These are phyloP conservation scores for Penicillium taxi DNA, from an alignment of 495 filamentous ascomycete genomes.

Conservation along the genomic window DNA sequence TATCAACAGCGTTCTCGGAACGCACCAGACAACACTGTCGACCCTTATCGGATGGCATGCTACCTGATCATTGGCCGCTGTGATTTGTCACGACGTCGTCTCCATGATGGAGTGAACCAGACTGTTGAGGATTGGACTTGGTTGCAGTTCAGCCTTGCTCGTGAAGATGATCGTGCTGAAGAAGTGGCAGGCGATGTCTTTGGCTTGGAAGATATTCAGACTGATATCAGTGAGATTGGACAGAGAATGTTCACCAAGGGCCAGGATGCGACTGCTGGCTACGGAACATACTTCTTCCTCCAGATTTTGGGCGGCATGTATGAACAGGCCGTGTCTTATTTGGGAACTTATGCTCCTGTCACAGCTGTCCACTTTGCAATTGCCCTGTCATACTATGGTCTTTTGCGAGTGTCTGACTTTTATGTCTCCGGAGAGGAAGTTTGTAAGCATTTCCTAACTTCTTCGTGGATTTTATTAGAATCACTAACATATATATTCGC, in stretches of 20 bases:
- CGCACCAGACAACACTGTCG: constrained; percentile 76
- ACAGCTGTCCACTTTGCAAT: constrained; percentile 94
- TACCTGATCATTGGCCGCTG: constrained; percentile 97
- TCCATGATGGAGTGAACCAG: constrained; percentile 72
- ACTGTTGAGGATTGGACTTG: constrained; percentile 94
- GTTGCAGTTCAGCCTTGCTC: constrained; percentile 86
- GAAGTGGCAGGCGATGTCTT: constrained; percentile 85
- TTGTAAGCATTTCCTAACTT: constrained; percentile 37
- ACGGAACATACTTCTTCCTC: constrained; percentile 86
- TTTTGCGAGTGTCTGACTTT: constrained; percentile 75
- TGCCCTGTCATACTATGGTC: constrained; percentile 80
- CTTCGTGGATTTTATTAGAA: constrained; percentile 1
- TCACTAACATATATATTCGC: constrained; percentile 22
- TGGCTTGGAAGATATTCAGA: constrained; percentile 76
- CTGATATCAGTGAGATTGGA: constrained; percentile 79
- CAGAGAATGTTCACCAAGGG: constrained; percentile 76
- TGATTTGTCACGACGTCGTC: constrained; percentile 69
- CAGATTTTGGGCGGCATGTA: constrained; percentile 90
- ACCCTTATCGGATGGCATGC: constrained; percentile 94
- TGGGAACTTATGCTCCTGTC: constrained; percentile 81
- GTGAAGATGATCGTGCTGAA: constrained; percentile 74
- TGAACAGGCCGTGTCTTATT: constrained; percentile 83
- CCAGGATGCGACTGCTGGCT: constrained; percentile 62
- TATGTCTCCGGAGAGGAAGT: constrained; percentile 62
- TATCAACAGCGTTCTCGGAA: constrained; percentile 78